Conservation (phyloP, 2,329 filamentous ascomycete genomes). For the Ambrosiella cleistominuta region DNA sequence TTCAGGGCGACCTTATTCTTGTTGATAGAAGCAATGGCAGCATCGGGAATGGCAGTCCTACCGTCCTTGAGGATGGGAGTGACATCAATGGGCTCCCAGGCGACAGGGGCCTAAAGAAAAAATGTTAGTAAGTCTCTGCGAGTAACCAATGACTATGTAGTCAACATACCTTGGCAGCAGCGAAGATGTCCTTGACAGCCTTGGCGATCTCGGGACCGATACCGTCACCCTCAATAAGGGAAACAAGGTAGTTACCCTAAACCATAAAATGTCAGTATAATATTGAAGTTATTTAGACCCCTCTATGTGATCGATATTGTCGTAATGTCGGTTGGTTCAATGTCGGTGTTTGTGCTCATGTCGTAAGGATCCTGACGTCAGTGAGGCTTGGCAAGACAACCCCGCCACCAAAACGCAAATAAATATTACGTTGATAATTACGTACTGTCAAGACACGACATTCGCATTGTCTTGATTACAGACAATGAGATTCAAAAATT, state of each 20-base stretch:
- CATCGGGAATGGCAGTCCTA: conserved; percentile 85
- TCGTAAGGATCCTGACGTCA: not conserved
- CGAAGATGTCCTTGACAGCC: conserved; percentile 97
- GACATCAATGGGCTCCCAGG: conserved; percentile 95
- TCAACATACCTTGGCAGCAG: conserved; percentile 63
- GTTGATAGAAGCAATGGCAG: conserved; percentile 81
- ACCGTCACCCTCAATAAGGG: conserved; percentile 95
- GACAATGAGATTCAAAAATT: not conserved
- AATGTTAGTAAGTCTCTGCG: conserved; percentile 6
- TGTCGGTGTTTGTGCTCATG: not conserved
- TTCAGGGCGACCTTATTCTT: conserved; percentile 96
- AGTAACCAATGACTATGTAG: not conserved
- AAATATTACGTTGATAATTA: not conserved
- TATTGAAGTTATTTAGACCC: not conserved
- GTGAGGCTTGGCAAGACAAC: not conserved
- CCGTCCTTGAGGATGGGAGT: conserved; percentile 86
- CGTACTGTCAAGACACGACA: not conserved
- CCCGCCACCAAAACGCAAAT: not conserved
- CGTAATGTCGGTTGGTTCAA: not conserved
- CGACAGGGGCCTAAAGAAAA: conserved; percentile 54
- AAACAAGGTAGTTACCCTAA: conserved; percentile 87
- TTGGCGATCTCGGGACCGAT: conserved; percentile 96
- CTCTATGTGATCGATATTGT: not conserved
- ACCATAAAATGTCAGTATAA: too few species aligned
- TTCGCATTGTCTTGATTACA: too few species aligned